Evolutionary conservation across 169 alveolate genomes (phyloP).

Genomic region (Plasmodium inui): DNA sequence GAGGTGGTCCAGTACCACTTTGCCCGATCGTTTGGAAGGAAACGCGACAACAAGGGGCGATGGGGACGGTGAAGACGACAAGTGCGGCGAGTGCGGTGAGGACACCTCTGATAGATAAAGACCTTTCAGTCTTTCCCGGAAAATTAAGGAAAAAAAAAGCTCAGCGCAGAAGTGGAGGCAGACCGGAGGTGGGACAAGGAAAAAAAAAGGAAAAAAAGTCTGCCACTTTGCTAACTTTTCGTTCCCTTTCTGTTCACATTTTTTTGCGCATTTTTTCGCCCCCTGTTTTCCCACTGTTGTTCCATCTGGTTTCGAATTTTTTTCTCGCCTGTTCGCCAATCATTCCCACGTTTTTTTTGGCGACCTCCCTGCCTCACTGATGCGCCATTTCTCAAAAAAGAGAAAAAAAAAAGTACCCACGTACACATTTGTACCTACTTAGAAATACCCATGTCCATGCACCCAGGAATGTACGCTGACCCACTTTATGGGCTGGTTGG

Average conservation of each 20-base stretch:
- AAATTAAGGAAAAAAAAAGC: not conserved
- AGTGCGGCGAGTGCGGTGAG: not conserved
- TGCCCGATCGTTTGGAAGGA: not conserved
- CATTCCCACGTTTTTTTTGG: not conserved
- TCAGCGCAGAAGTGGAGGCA: not conserved
- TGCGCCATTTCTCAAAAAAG: not conserved
- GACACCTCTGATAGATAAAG: not conserved
- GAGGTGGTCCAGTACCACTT: not conserved
- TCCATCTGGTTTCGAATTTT: not conserved
- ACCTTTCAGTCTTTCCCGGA: not conserved
- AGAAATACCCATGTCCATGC: not conserved
- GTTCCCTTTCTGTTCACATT: not conserved
- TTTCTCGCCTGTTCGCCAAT: not conserved
- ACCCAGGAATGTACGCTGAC: not conserved
- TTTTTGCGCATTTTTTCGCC: no score
- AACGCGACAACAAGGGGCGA: not conserved
- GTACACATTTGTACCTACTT: not conserved
- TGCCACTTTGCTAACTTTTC: not conserved
- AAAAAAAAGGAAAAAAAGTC: not conserved
- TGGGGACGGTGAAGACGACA: not conserved
- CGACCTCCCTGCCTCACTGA: not conserved
- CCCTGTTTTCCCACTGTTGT: not conserved
- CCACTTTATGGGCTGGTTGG: not conserved
- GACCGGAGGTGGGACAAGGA: not conserved
- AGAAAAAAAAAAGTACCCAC: not conserved